Evolutionary conservation across 495 filamentous ascomycete species (phyloP).

Genomic region (Hypoxylon intermedium): DNA sequence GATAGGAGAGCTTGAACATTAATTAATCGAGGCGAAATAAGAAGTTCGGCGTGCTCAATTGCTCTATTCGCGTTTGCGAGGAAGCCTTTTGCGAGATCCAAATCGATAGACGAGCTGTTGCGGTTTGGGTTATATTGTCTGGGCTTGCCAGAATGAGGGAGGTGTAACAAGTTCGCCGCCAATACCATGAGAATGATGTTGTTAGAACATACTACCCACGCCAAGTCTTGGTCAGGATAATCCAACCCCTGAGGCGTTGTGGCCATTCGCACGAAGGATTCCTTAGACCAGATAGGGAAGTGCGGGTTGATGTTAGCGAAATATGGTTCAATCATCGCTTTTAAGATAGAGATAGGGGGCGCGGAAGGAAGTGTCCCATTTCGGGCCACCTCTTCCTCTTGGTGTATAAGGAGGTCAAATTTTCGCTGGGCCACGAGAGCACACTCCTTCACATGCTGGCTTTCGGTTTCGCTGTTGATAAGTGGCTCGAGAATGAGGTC

Average conservation of each 20-base stretch:
- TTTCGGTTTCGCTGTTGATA: background rate
- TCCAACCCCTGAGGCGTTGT: background rate
- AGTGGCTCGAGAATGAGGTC: conserved; percentile 15
- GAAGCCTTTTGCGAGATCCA: conserved; percentile 21
- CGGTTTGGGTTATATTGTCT: conserved; percentile 2
- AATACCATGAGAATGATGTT: conserved; percentile 29
- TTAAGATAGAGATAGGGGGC: conserved; percentile 23
- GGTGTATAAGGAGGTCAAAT: conserved; percentile 9
- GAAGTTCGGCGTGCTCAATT: conserved; percentile 16
- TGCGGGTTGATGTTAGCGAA: conserved; percentile 21
- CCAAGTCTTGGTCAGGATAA: conserved; percentile 12
- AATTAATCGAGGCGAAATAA: conserved; percentile 17
- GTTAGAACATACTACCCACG: conserved; percentile 18
- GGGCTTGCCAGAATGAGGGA: conserved; percentile 5
- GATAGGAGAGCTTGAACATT: conserved; percentile 34
- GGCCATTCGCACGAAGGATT: conserved; percentile 6
- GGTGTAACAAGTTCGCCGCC: conserved; percentile 12
- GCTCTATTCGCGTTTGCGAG: conserved; percentile 26
- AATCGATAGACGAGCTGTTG: conserved; percentile 19
- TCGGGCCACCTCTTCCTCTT: conserved; percentile 4
- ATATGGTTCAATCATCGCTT: conserved; percentile 29
- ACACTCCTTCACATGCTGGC: conserved; percentile 7
- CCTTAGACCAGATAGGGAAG: conserved; percentile 27
- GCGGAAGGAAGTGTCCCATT: conserved; percentile 17
- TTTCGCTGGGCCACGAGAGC: conserved; percentile 14